These are phyloP conservation scores for Mycena metata DNA, from an alignment of 768 basidiomycete species.

Conservation along the genomic window DNA sequence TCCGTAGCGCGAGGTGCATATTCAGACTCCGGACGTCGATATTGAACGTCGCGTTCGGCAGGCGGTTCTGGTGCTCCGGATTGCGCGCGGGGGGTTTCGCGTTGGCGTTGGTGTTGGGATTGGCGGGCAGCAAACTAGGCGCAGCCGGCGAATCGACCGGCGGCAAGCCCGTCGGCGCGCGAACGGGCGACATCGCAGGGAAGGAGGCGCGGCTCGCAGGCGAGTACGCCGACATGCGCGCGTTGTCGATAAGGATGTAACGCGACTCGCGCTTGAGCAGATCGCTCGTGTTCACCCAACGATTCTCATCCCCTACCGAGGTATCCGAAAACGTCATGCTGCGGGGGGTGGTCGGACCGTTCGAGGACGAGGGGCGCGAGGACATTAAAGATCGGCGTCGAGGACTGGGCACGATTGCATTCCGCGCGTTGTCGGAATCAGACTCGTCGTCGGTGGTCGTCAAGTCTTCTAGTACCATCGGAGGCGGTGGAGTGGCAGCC, in stretches of 20 bases:
- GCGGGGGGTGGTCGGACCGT: constrained; percentile 34
- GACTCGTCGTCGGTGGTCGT: constrained; percentile 42
- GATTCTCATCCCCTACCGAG: constrained; percentile 44
- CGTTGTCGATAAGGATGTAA: constrained; percentile 62
- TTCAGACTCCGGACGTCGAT: constrained; percentile 72
- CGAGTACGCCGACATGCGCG: constrained; percentile 58
- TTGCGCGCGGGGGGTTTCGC: not conserved
- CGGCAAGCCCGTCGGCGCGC: constrained; percentile 14
- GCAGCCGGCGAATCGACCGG: constrained; percentile 19
- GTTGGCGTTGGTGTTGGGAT: not conserved
- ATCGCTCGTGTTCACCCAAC: constrained; percentile 52
- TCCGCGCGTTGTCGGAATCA: constrained; percentile 54
- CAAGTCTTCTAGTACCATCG: constrained; percentile 6
- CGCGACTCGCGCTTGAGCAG: constrained; percentile 57
- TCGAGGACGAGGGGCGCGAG: constrained; percentile 35
- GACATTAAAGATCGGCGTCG: constrained; percentile 37
- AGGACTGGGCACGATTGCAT: constrained; percentile 50
- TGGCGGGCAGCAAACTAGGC: constrained; percentile 4
- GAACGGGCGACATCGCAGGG: constrained; percentile 35
- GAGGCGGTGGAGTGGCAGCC: constrained; percentile 38
- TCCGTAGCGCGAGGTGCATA: constrained; percentile 72
- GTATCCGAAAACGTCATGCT: constrained; percentile 36
- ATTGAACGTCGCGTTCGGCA: constrained; percentile 68
- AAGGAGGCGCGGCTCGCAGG: constrained; percentile 52
- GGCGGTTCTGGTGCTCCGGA: constrained; percentile 42